Base-by-base conservation (phyloP, 495 filamentous ascomycete genomes). In the Penicillium simplicissimum region DNA sequence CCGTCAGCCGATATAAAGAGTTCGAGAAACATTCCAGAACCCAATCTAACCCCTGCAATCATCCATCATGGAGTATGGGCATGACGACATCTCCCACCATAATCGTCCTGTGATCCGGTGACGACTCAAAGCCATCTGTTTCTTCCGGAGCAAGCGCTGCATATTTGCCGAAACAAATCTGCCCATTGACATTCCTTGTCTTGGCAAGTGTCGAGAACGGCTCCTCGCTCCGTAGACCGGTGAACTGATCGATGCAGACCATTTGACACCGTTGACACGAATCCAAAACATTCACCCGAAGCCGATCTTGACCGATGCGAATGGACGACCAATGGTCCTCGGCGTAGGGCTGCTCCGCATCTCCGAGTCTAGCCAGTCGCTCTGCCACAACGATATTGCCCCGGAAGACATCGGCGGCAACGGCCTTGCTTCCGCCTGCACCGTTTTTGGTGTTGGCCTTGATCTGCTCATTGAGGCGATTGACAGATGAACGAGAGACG, bases 251-350 rank as follows among this genome's bases (percentile, higher is more conserved):
- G 47, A 97, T 84, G 70, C 94, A 97, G 13, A 98, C 88, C 91
- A 98, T 97, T 66, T 96, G 92, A 62, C 95, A 98, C 15, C 95
- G 77, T 37, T 93, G 83, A 67, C 95, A 98, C 19, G 87, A 82
- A 0, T 91, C 93, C 5, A 97, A 77, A 60, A 93, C 85, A 66
- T 90, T 80, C 55, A 91, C 88, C 3, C 76, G 67, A 37, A 79
- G 58, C 38, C 71, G 60, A 7, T 67, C 57, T 0, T 75, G 59
- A 0, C 77, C 77, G 23, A 83, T 76, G 1, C 65, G 67, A 31
- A 83, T 34, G 10, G 60, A 69, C 3, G 69, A 61, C 82, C 82
- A 85, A 11, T 59, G 58, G 51, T 85, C 82, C 66, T 85, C 83
- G 19, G 77, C 74, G 62, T 86, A 90, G 0, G 87, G 84, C 52